Percentiles rank a stretch among this genome's conserved stretches.
phyloP scores from a whole-genome alignment of 75 land plant genomes.

The Cupressus sempervirens region DNA sequence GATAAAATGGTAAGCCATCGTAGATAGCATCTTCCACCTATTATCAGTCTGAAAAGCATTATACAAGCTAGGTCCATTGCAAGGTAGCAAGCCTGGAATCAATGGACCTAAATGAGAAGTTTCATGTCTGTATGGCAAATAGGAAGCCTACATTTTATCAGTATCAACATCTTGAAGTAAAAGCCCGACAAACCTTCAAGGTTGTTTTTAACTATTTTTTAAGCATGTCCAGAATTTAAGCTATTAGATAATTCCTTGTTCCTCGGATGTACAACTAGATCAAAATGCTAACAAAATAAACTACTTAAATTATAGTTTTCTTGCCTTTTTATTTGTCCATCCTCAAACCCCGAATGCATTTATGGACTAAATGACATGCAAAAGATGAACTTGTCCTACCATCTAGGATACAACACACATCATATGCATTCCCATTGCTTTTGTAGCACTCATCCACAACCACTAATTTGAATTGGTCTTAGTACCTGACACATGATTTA shows the following conservation, averaged over 20 bases:
- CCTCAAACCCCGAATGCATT: not conserved
- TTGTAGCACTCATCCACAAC: not conserved
- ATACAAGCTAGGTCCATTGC: not conserved
- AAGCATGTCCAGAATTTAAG: not conserved
- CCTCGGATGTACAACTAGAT: not conserved
- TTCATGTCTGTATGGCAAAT: not conserved
- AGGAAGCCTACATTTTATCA: not conserved
- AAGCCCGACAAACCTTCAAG: not conserved
- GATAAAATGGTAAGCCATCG: not conserved
- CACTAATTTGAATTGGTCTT: not conserved
- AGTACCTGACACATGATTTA: not conserved
- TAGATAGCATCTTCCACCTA: not conserved
- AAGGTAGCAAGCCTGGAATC: not conserved
- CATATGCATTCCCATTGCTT: not conserved
- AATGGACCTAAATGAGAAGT: not conserved
- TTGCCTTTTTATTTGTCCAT: not conserved
- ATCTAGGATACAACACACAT: not conserved
- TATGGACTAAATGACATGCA: not conserved
- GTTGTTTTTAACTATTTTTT: not conserved
- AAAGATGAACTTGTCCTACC: not conserved
- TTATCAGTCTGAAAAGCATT: not conserved
- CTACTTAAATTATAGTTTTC: not conserved
- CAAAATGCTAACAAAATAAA: not conserved
- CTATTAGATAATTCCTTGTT: not conserved
- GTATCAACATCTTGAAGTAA: not conserved